Evolutionary conservation across 306 rosid species (phyloP), one percentile per base, ranked within the genome.

Genomic region (Prunus dulcis): DNA sequence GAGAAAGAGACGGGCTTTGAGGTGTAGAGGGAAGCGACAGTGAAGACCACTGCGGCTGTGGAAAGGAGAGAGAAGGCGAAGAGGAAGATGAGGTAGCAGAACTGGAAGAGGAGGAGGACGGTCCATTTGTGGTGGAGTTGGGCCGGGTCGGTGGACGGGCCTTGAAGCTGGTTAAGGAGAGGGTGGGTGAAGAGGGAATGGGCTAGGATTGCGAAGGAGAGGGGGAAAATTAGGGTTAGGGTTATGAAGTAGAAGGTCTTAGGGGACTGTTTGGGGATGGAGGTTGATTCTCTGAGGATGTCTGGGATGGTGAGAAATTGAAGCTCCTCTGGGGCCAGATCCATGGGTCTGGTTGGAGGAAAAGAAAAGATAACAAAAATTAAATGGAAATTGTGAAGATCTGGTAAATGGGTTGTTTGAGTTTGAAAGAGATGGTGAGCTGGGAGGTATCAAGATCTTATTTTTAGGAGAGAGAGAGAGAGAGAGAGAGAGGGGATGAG

Each of bases 121-220:
- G 97, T 81, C 97, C 93, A 92, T 74, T 91, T 80, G 22, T 89
- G 99, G 15, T 80, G 69, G 83, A 87, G 72, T 52, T 91, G 90
- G 13, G 83, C 66, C 3, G 93, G 90, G 69, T 91, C 96, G 12
- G 86, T 25, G 51, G 79, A 81, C 0, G 95, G 96, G 38, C 75
- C 74, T 67, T 95, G 89, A 64, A 95, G 89, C 73, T 92, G 93
- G 0, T 76, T 41, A 2, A 95, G 78, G 28, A 95, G 73, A 0
- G 98, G 97, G 77, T 91, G 97, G 18, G 99, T 92, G 91, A 92
- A 95, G 76, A 95, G 93, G 0, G 99, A 88, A 84, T 92, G 97
- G 9, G 99, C 97, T 13, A 95, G 60, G 77, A 92, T 91, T 19
- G 98, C 99, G 22, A 95, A 95, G 1, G 97, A 91, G 25, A 95